Conservation (phyloP, 441 rosid genomes). For the Erysimum cheiri region DNA sequence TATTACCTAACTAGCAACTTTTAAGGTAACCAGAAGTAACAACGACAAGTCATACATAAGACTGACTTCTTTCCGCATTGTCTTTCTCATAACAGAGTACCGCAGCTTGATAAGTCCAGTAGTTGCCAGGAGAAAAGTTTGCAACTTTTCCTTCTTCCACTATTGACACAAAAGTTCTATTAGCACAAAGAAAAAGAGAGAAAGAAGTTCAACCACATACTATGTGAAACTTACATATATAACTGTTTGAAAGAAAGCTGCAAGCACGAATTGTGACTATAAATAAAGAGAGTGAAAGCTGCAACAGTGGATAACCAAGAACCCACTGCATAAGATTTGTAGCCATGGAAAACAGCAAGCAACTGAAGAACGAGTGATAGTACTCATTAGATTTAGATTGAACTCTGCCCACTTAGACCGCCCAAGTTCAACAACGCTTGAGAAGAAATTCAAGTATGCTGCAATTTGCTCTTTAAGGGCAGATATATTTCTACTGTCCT, state of each 20-base stretch:
- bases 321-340: conserved; percentile 46
- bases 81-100: conserved; percentile 59
- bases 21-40: conserved; percentile 12
- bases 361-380: conserved; percentile 60
- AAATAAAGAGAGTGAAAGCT: conserved; percentile 53
- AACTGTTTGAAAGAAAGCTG: conserved; percentile 97
- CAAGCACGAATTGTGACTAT: conserved; percentile 72
- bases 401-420: conserved; percentile 98
- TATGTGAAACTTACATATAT: conserved; percentile 71
- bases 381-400: conserved; percentile 77
- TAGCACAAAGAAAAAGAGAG: conserved; percentile 24
- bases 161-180: conserved; percentile 47
- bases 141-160: conserved; percentile 99
- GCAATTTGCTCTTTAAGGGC: conserved; percentile 59
- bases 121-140: conserved; percentile 85
- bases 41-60: conserved; percentile 15
- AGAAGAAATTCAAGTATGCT: conserved; percentile 68
- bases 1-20: conserved; percentile 40
- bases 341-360: conserved; percentile 52
- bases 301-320: conserved; percentile 54
- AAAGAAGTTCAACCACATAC: not conserved
- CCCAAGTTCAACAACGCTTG: conserved; percentile 79
- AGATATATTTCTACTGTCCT: conserved; percentile 42
- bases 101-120: conserved; percentile 77
- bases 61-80: conserved; percentile 74